Base-by-base conservation (phyloP, 2,329 filamentous ascomycete genomes). In the Ramularia endophylla region DNA sequence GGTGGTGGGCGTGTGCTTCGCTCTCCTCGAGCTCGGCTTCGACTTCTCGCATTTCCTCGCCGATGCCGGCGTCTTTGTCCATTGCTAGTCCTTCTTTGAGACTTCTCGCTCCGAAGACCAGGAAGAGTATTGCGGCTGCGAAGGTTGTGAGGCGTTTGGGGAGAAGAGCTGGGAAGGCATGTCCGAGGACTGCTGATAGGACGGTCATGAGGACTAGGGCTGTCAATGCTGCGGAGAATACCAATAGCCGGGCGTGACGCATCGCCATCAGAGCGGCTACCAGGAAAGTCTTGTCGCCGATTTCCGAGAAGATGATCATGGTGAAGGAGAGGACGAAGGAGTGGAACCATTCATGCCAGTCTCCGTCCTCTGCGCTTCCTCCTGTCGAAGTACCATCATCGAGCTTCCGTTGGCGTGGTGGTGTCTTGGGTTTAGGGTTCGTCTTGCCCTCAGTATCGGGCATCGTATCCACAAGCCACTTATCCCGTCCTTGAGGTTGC, bases 221-320 rank as follows among this genome's bases (percentile, higher is more conserved):
- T 39, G 83, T 81, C 56, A 95, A 90, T n/a, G 92, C 92, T 6
- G 92, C 88, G 2, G 87, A 85, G 68, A 98, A 98, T 47, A 98
- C 92, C 9, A 97, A 77, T 50, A 95, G 71, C 38, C 92, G 83
- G 48, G 92, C 85, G 58, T 98, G 90, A 63, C 95, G 92, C 92
- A 98, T 98, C 9, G 92, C 92, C 92, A 98, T 98, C 13, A 98
- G 78, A 6, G 89, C 90, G 5, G 92, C 92, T 16, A 98, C 87
- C 31, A 98, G 75, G 71, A 98, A 98, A 0, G 92, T 98, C 70
- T 98, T 98, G 77, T 98, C 92, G 50, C 92, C 92, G 56, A 98
- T 81, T 64, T 98, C 92, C 34, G 90, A 95, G 56, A 97, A 84
- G 48, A 97, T 72, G 57, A 98, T 98, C 92, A 97, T 98, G 43